Percentiles rank a stretch among this genome's conserved stretches.
phyloP scores from a whole-genome alignment of 805 yeast genomes.

The Zygotorulaspora chibaensis region DNA sequence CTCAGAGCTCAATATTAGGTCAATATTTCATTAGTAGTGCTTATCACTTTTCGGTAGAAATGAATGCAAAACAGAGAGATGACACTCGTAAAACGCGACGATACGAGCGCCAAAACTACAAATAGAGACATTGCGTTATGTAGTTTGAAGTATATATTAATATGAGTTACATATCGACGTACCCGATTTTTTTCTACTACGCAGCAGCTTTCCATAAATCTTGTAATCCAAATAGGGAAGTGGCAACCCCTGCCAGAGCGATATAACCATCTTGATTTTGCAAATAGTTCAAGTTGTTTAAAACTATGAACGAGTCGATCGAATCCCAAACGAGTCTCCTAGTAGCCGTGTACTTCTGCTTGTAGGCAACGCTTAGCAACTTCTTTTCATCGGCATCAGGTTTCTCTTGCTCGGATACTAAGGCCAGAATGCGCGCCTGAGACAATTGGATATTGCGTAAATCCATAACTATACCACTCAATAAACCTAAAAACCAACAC shows the following conservation, averaged over 20 bases:
- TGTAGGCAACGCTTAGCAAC: slow-evolving; percentile 37
- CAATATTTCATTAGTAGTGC: too few relatives aligned
- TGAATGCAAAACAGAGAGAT: too few relatives aligned
- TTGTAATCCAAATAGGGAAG: slow-evolving; percentile 72
- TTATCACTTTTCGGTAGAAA: too few relatives aligned
- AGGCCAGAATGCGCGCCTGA: slow-evolving; percentile 34
- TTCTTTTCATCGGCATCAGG: slow-evolving; percentile 34
- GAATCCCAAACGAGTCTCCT: slow-evolving; percentile 72
- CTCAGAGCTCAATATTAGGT: too few relatives aligned
- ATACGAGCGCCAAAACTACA: too few relatives aligned
- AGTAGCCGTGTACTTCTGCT: slow-evolving; percentile 47
- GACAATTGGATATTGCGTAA: slow-evolving; percentile 49
- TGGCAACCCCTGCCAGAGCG: slow-evolving; percentile 79
- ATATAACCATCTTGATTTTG: slow-evolving; percentile 70
- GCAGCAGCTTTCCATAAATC: slow-evolving; percentile 58
- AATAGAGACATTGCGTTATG: too few relatives aligned
- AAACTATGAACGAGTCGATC: slow-evolving; percentile 70
- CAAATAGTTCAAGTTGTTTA: slow-evolving; percentile 58
- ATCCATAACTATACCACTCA: slow-evolving; percentile 58
- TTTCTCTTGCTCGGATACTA: slow-evolving; percentile 37
- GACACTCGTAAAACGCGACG: too few relatives aligned
- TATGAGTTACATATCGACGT: too few relatives aligned
- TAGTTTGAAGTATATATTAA: too few relatives aligned
- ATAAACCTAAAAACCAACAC: slow-evolving; percentile 74
- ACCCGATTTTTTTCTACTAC: too few relatives aligned